Conservation (phyloP, 192 early-diverging fungal species). For the Backusella macrospora region DNA sequence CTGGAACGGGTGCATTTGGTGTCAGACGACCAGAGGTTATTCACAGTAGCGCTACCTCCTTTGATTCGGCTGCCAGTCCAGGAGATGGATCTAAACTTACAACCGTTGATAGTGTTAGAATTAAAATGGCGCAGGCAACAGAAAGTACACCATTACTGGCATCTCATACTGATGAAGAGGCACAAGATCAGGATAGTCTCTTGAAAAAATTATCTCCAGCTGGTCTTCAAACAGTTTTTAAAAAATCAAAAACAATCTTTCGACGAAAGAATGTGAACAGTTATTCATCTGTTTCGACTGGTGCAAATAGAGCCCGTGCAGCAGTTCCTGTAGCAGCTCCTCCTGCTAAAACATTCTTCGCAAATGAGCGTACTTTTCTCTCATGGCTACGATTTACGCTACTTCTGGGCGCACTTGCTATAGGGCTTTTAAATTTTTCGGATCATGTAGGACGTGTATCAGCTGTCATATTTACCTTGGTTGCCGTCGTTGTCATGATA, state of each 20-base stretch:
- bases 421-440: slow-evolving; percentile 81
- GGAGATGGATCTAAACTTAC: slow-evolving; percentile 41
- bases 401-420: slow-evolving; percentile 67
- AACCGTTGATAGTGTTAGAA: slow-evolving; percentile 36
- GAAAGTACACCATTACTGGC: slow-evolving; percentile 38
- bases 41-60: slow-evolving; percentile 38
- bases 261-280: neutral
- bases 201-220: slow-evolving; percentile 34
- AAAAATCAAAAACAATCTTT: slow-evolving; percentile 29
- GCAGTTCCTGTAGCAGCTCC: slow-evolving; percentile 64
- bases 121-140: slow-evolving; percentile 11
- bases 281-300: neutral
- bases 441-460: slow-evolving; percentile 67
- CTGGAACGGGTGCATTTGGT: slow-evolving; percentile 55
- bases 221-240: slow-evolving; percentile 31
- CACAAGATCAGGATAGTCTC: neutral
- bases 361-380: slow-evolving; percentile 91
- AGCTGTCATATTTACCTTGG: slow-evolving; percentile 67
- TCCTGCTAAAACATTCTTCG: slow-evolving; percentile 86
- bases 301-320: slow-evolving; percentile 58
- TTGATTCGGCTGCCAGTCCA: slow-evolving; percentile 10
- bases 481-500: slow-evolving; percentile 73
- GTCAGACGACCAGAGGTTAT: slow-evolving; percentile 47
- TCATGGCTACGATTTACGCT: slow-evolving; percentile 83
- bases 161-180: neutral